Evolutionary conservation across 768 basidiomycete genomes (phyloP).

Genomic region (Chlorophyllum brunneum): DNA sequence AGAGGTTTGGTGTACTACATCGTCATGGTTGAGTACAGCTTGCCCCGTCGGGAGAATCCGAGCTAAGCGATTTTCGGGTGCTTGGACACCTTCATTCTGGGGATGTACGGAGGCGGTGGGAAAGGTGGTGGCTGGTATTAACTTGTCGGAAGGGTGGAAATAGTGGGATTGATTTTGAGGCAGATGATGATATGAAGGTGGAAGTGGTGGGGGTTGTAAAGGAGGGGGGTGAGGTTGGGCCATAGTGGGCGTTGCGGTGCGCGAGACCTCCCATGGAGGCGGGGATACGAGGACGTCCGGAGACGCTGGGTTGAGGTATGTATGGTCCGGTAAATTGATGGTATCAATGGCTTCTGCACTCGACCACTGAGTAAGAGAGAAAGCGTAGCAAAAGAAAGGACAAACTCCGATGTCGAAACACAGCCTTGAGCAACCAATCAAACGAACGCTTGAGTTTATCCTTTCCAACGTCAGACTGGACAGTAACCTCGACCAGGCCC

Average conservation of each 20-base stretch:
- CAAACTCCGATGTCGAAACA: constrained; percentile 34
- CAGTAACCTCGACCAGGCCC: constrained; percentile 75
- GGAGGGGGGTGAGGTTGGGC: constrained; percentile 19
- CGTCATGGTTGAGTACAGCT: not conserved
- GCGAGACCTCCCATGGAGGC: constrained; percentile 52
- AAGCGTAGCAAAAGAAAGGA: not conserved
- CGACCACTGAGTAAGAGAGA: not conserved
- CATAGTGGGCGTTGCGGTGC: constrained; percentile 49
- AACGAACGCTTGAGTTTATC: constrained; percentile 73
- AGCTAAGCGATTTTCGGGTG: not conserved
- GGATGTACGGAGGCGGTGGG: not conserved
- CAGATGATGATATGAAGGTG: not conserved
- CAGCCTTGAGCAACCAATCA: constrained; percentile 67
- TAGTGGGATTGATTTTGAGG: not conserved
- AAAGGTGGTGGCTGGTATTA: not conserved
- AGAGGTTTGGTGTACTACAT: constrained; percentile 1
- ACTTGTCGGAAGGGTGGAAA: not conserved
- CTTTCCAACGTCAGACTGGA: constrained; percentile 50
- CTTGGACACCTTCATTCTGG: not conserved
- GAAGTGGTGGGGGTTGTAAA: not conserved
- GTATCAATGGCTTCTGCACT: constrained; percentile 20
- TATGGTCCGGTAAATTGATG: constrained; percentile 30
- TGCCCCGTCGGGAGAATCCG: not conserved
- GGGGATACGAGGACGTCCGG: constrained; percentile 50
- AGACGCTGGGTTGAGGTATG: constrained; percentile 66